A percentile compares a stretch with the other conserved stretches of the same genome.
These are phyloP conservation scores for Enterocytospora artemiae DNA, from an alignment of 371 early-diverging fungal genomes.

Conservation along the genomic window DNA sequence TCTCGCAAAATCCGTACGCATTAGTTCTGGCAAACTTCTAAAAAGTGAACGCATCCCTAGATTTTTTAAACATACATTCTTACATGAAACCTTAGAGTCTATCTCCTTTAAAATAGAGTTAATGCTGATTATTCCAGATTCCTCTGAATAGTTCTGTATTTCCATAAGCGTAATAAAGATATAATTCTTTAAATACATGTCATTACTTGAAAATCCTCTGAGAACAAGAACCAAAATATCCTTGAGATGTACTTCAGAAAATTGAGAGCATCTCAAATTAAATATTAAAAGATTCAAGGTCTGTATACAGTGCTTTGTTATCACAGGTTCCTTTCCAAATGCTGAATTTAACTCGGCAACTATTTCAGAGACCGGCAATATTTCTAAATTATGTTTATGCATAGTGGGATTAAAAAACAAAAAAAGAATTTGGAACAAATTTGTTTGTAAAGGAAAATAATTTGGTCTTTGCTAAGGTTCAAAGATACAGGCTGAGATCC, in stretches of 20 bases:
- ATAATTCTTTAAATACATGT: slow-evolving; percentile 44
- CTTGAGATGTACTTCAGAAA: slow-evolving; percentile 38
- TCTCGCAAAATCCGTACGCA: slow-evolving; percentile 54
- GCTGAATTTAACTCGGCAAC: not conserved
- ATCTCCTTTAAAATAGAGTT: slow-evolving; percentile 49
- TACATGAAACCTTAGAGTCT: slow-evolving; percentile 14
- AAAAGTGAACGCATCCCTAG: slow-evolving; percentile 44
- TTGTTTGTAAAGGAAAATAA: no score
- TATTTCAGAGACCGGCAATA: not conserved
- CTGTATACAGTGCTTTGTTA: slow-evolving; percentile 45
- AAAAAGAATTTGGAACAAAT: no score
- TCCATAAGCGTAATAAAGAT: slow-evolving; percentile 38
- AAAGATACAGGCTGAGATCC: no score
- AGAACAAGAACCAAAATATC: slow-evolving; percentile 44
- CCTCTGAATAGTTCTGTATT: slow-evolving; percentile 19
- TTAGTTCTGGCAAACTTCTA: slow-evolving; percentile 46
- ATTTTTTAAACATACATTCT: slow-evolving; percentile 16
- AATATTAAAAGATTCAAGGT: slow-evolving; percentile 45
- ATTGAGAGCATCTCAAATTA: slow-evolving; percentile 16
- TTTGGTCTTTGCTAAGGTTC: no score
- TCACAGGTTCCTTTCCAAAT: slow-evolving; percentile 9
- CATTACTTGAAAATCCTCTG: slow-evolving; percentile 47
- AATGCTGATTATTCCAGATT: slow-evolving; percentile 49
- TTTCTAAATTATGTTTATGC: not conserved
- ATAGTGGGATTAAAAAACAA: no score